These are phyloP conservation scores for Trichosporon coremiiforme DNA, from an alignment of 1,284 basidiomycete species.

Conservation along the genomic window DNA sequence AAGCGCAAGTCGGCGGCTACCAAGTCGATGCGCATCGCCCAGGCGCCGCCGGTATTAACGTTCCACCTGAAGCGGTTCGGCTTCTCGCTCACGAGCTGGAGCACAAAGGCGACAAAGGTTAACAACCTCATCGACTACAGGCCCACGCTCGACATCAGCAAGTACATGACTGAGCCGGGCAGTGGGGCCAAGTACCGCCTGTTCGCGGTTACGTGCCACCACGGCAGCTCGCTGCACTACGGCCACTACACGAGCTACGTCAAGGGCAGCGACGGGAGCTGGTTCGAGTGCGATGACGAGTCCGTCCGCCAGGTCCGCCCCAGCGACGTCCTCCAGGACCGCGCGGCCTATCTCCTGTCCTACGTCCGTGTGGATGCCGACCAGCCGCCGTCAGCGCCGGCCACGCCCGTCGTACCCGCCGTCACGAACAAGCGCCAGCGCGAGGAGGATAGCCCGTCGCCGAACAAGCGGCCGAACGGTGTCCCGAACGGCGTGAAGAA, in stretches of 20 bases:
- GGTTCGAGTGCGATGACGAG: slow-evolving; percentile 96
- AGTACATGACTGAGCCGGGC: slow-evolving; percentile 73
- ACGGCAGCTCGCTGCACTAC: slow-evolving; percentile 86
- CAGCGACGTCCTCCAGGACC: slow-evolving; percentile 63
- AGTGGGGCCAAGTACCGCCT: slow-evolving; percentile 79
- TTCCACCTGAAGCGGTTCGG: slow-evolving; percentile 94
- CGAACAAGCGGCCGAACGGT: slow-evolving; percentile 42
- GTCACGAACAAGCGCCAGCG: slow-evolving; percentile 25
- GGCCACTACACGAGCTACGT: slow-evolving; percentile 95
- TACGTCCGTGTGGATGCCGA: slow-evolving; percentile 65
- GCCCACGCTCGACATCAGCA: slow-evolving; percentile 72
- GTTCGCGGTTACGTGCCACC: slow-evolving; percentile 91
- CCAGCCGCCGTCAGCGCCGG: not conserved
- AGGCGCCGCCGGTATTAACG: slow-evolving; percentile 87
- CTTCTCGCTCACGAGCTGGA: slow-evolving; percentile 42
- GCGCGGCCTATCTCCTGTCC: slow-evolving; percentile 90
- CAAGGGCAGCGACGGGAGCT: slow-evolving; percentile 69
- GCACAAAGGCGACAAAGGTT: slow-evolving; percentile 78
- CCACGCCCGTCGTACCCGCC: slow-evolving; percentile 17
- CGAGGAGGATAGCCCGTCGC: slow-evolving; percentile 61
- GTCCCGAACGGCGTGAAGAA: slow-evolving; percentile 17
- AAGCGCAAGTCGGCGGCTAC: slow-evolving; percentile 51
- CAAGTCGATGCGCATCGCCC: slow-evolving; percentile 66
- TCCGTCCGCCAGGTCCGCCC: slow-evolving; percentile 60
- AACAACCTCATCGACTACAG: slow-evolving; percentile 75